A percentile compares a stretch with the other conserved stretches of the same genome.
Evolutionary conservation across 2,329 filamentous ascomycete species (phyloP).

Genomic region (Cladophialophora yegresii): DNA sequence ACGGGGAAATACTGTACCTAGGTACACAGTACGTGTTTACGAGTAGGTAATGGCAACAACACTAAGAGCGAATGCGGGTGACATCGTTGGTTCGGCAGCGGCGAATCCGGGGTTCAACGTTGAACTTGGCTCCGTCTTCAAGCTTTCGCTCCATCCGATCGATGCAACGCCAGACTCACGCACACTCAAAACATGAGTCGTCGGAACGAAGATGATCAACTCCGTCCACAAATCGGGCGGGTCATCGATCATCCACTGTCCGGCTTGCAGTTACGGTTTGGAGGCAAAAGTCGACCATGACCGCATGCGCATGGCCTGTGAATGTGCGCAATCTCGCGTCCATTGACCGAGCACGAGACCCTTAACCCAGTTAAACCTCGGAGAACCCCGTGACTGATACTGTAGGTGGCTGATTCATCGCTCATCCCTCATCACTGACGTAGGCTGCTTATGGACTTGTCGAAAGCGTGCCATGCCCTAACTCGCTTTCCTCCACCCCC

Average conservation of each 20-base stretch:
- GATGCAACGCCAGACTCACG: background rate
- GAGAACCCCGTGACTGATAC: background rate
- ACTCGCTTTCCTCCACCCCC: background rate
- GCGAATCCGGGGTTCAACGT: slow-evolving; percentile 16
- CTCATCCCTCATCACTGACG: slow-evolving; percentile 13
- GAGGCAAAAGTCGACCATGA: slow-evolving; percentile 15
- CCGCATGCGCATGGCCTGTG: background rate
- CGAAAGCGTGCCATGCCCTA: slow-evolving; percentile 7
- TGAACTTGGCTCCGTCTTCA: background rate
- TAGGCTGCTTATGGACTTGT: slow-evolving; percentile 18
- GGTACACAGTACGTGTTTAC: too few relatives aligned
- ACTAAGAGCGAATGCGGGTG: background rate
- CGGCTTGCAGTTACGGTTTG: slow-evolving; percentile 8
- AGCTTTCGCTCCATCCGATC: background rate
- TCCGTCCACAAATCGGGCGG: slow-evolving; percentile 2
- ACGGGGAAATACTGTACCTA: background rate
- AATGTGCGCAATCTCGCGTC: background rate
- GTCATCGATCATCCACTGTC: slow-evolving; percentile 9
- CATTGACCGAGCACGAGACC: slow-evolving; percentile 4
- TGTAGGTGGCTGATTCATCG: too few relatives aligned
- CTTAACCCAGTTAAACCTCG: background rate
- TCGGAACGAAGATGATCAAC: background rate
- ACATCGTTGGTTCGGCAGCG: slow-evolving; percentile 6
- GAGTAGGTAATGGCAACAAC: background rate
- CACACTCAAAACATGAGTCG: background rate